Base-by-base conservation (phyloP, 176 grass and related monocot species). In the Raddia distichophylla region DNA sequence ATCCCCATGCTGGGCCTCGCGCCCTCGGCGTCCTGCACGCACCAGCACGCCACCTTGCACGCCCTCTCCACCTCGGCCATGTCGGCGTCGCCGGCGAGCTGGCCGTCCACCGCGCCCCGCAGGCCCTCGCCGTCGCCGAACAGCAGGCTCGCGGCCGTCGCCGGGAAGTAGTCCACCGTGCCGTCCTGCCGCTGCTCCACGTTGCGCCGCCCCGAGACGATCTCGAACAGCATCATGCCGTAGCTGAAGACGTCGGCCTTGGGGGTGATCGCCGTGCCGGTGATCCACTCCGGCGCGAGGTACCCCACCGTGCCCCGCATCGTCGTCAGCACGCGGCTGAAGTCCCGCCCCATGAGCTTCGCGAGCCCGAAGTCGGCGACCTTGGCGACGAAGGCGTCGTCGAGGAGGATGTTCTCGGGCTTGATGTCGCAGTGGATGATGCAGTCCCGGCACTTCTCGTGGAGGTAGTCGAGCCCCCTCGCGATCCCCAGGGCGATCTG, bases 401-500 rank as follows among this genome's bases (percentile, higher is more conserved):
- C 84, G 34, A 93, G 65, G 9, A 93, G 73, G 45, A 93, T 89
- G 81, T 93, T 93, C 84, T 93, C 87, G 1, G 91, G 91, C 76
- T 93, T 93, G 45, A 93, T 89, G 76, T 93, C 91, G 67, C 91
- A 93, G 72, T 93, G 91, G 46, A 93, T 93, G 76, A 93, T 93
- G 80, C 87, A 78, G 46, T 93, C 87, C 45, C 91, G 56, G 77
- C 91, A 93, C 0, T 90, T 86, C 67, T 87, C 87, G 77, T 93
- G 91, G 17, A 93, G 81, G 4, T 93, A 93, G 13, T 82, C 77
- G 10, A 93, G 22, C 5, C 87, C 91, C 13, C 87, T 84, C n/a
- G 87, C 91, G 4, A 80, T 11, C 4, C 87, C 87, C 4, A 93
- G 66, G 0, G 91, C 87, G 55, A 93, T 79, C 63, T 81, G 80